Evolutionary conservation across 768 basidiomycete genomes (phyloP).

Genomic region (Suillus brevipes): DNA sequence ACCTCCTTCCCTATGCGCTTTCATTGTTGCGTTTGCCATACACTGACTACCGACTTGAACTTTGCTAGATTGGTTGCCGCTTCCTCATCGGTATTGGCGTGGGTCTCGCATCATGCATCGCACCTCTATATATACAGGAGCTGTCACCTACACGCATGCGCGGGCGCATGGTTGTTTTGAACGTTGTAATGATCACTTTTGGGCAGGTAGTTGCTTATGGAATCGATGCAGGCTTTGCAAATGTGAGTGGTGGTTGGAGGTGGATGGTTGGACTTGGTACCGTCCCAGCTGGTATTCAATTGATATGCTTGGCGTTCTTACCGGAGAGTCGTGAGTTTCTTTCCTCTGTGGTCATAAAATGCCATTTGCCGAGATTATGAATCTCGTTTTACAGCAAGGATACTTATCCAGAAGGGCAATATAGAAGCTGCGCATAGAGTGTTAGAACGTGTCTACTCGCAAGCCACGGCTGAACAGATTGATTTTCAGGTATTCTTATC

Average conservation of each 20-base stretch:
- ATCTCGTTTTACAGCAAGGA: constrained; percentile 46
- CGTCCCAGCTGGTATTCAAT: constrained; percentile 65
- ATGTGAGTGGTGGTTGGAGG: constrained; percentile 66
- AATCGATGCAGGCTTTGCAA: constrained; percentile 66
- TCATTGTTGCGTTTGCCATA: background rate
- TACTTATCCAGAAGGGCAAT: constrained; percentile 59
- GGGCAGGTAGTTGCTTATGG: constrained; percentile 82
- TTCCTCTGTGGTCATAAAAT: too few relatives aligned
- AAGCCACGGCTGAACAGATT: constrained; percentile 62
- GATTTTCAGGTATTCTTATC: constrained; percentile 53
- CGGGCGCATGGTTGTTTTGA: constrained; percentile 78
- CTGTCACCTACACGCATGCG: constrained; percentile 72
- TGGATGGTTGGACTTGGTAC: constrained; percentile 83
- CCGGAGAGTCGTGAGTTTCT: constrained; percentile 74
- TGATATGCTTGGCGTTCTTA: constrained; percentile 58
- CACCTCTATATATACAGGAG: constrained; percentile 84
- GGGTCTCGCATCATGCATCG: constrained; percentile 74
- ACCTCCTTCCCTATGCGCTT: constrained; percentile 14
- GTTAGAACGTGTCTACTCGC: constrained; percentile 68
- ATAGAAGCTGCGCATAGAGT: constrained; percentile 51
- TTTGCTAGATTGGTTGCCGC: constrained; percentile 58
- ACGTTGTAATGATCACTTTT: constrained; percentile 80
- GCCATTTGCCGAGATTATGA: background rate
- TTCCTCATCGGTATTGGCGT: constrained; percentile 77
- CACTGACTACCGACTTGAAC: background rate